phyloP scores from a whole-genome alignment of 345 rosid genomes.

The Eucalyptus tenuipes region DNA sequence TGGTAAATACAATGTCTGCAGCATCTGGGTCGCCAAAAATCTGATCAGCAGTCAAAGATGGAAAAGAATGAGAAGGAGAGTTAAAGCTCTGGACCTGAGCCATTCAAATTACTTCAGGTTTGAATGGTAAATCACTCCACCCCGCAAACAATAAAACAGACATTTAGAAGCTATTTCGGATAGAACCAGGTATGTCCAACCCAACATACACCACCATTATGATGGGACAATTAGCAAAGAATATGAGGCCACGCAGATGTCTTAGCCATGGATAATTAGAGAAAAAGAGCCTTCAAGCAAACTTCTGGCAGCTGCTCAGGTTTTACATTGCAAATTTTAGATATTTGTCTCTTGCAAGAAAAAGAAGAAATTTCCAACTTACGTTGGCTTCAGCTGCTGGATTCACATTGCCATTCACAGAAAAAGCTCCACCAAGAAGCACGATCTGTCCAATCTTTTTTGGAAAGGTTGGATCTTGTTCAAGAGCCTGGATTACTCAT shows the following conservation, averaged over 20 bases:
- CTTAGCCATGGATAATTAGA: not conserved
- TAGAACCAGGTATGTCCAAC: not conserved
- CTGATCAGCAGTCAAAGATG: conserved; percentile 16
- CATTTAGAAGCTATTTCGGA: not conserved
- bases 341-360: not conserved
- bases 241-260: not conserved
- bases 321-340: not conserved
- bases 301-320: not conserved
- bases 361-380: conserved; percentile 3
- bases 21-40: conserved; percentile 93
- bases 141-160: not conserved
- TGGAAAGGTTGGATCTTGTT: conserved; percentile 68
- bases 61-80: not conserved
- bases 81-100: not conserved
- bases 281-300: not conserved
- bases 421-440: conserved; percentile 90
- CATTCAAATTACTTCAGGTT: not conserved
- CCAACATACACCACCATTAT: not conserved
- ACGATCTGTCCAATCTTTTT: conserved; percentile 73
- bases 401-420: conserved; percentile 90
- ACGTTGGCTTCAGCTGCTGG: conserved; percentile 98
- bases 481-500: conserved; percentile 42
- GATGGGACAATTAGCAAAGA: not conserved
- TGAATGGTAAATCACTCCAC: not conserved
- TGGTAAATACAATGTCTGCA: conserved; percentile 80